Evolutionary conservation across 1,284 basidiomycete species (phyloP).

Genomic region (Tylopilus orsonianus): DNA sequence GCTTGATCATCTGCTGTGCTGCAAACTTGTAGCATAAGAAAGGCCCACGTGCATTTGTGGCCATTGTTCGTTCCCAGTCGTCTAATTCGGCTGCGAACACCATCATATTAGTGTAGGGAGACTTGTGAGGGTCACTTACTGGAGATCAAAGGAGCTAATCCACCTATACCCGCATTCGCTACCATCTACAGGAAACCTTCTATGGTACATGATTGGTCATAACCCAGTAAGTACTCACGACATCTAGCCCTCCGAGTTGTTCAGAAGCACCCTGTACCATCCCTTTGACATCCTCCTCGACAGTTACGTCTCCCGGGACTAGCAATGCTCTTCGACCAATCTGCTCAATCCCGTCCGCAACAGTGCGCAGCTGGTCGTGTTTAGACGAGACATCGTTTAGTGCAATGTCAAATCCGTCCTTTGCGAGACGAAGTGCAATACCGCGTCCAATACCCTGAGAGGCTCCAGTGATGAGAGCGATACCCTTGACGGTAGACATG

Average conservation of each 20-base stretch:
- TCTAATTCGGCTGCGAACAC: conserved; percentile 17
- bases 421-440: conserved; percentile 18
- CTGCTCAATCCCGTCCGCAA: conserved; percentile 8
- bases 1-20: conserved; percentile 35
- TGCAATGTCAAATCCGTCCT: conserved; percentile 14
- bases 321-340: conserved; percentile 5
- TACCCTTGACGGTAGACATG: conserved; percentile 7
- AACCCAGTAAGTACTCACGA: conserved; percentile 2
- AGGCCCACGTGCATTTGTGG: conserved; percentile 30
- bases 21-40: conserved; percentile 37
- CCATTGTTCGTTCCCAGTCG: conserved; percentile 26
- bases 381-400: conserved; percentile 17
- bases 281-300: conserved; percentile 5
- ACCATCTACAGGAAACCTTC: conserved; percentile 2
- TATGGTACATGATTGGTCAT: neutral
- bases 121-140: neutral
- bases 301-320: conserved; percentile 6
- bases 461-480: conserved; percentile 16
- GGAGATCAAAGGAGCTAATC: neutral
- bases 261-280: conserved; percentile 6
- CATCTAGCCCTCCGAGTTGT: conserved; percentile 9
- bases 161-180: conserved; percentile 12
- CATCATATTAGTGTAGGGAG: neutral
- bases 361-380: conserved; percentile 1
- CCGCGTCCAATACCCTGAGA: conserved; percentile 14